Evolutionary conservation across 345 rosid genomes (phyloP), one percentile per base, ranked within the genome.

Genomic region (Dipteronia dyeriana): DNA sequence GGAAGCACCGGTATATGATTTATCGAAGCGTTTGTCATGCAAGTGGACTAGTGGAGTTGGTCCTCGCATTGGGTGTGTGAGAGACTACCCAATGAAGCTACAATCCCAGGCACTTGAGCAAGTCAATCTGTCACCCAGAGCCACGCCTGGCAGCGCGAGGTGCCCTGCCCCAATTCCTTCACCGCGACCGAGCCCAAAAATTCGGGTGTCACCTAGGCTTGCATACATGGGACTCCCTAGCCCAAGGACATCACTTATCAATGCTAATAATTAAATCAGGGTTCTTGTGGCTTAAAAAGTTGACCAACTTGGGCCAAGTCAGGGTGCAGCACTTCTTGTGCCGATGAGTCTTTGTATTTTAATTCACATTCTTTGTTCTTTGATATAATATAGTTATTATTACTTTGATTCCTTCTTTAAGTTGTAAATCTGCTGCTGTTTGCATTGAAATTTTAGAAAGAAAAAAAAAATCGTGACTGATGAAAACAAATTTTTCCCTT

Each of bases 31-130:
- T 23, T 54, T 91, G 70, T 86, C 93, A 29, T 86, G 95, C 90
- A 91, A 91, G 77, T 91, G 95, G 95, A 70, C 79, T 4, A 91
- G 92, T 72, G 95, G 95, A 3, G 74, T 88, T 74, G 91, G 95
- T 34, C 91, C 95, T 39, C 83, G 95, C 71, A 89, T 91, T 47
- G 92, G 93, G 13, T 89, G 93, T 75, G 92, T 91, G 26, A 88
- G 92, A 80, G 95, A 91, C 67, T 89, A 89, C 84, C 95, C 95
- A 47, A 75, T 79, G 72, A 89, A 91, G 1, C 76, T 91, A 6
- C 93, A 89, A 69, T 79, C 60, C 43, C 82, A 72, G 79, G 93
- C 95, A 66, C 87, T 91, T 14, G 92, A 89, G 75, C 91, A 91
- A 76, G 88, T 91, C 82, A 87, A 82, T 68, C 71, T 91, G 11